Evolutionary conservation across 768 basidiomycete genomes (phyloP), one percentile per base, ranked within the genome.

Genomic region (Russula compacta): DNA sequence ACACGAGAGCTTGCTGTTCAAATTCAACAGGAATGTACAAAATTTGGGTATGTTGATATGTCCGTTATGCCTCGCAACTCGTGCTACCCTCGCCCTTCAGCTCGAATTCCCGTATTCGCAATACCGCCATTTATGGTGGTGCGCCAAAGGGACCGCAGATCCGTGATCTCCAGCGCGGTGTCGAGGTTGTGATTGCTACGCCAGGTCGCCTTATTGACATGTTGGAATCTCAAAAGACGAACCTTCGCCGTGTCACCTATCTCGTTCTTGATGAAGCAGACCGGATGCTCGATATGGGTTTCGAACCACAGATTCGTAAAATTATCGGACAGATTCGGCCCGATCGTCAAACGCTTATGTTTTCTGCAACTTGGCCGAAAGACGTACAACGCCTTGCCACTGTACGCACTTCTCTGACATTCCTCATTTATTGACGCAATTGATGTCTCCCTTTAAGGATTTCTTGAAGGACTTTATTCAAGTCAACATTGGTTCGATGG

Each of bases 271-370:
- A 99, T 70, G 97, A 99, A 75, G 97, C 97, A 48, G 97, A 99
- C 78, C 92, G 97, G 70, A 99, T 99, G 97, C 82, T 99, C 65
- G 97, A 99, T 79, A 99, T 99, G 97, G 97, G 97, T 80, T 99
- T 99, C 77, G 97, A 99, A 77, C 97, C 97, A 56, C 97, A 99
- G 73, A 98, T 99, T 71, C 83, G 95, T 71, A 98, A 98, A 78
- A 98, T 99, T 66, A 91, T 98, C 67, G 79, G 86, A 67, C 97
- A 99, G 74, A 95, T 99, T 70, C 86, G 97, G 43, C 97, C 97
- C 46, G 97, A 99, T 78, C 84, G 97, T 69, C 97, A 99, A 72
- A 99, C 97, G 1, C 81, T 98, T 67, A 97, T 99, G 86, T 99
- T 99, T 80, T 97, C 93, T 56, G 97, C 97, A 12, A 99, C 97